Base-by-base conservation (phyloP, 2,329 filamentous ascomycete species). In the Sclerotinia trifoliorum region DNA sequence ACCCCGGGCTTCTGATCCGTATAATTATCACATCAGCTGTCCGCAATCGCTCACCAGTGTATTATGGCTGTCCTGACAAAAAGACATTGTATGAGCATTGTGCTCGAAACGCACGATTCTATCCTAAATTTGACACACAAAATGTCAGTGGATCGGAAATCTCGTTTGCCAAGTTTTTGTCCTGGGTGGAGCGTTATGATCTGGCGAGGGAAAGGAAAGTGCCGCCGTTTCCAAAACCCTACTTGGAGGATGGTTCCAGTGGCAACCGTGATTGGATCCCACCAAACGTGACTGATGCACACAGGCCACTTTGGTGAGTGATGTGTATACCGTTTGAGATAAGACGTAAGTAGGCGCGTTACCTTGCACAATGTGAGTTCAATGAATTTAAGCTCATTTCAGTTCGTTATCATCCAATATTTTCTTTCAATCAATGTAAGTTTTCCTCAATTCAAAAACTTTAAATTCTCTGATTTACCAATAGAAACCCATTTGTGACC, bases 31-130 rank as follows among this genome's bases (percentile, higher is more conserved):
- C 48, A 55, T 5, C 24, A 13, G 35, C n/a, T 7, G 46, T 64
- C 17, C 48, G 24, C 17, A 5, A n/a, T 26, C 61, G 61, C 46
- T 64, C 48, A 64, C 32, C 48, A n/a, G 26, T 64, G 5, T 64
- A 64, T 52, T 64, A 42, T 64, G 61, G 32, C 32, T 64, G 61
- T 64, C 48, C 48, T 52, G 11, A 55, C 17, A 64, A 42, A n/a
- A 19, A 42, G 19, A 44, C 32, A 7, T 15, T 64, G 6, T 64
- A 64, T 42, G n/a, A 52, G 11, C 61, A 64, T 32, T 52, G 48
- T 26, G 24, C 7, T 39, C 32, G 61, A 29, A 64, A 64, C 61
- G 21, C 29, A 55, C 48, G 61, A 44, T 64, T 52, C 48, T 64
- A 64, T 19, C 61, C 48, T 17, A 21, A 29, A 32, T 62, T 39